Conservation (phyloP, 2,329 filamentous ascomycete species). For the Sclerotinia spermophila region DNA sequence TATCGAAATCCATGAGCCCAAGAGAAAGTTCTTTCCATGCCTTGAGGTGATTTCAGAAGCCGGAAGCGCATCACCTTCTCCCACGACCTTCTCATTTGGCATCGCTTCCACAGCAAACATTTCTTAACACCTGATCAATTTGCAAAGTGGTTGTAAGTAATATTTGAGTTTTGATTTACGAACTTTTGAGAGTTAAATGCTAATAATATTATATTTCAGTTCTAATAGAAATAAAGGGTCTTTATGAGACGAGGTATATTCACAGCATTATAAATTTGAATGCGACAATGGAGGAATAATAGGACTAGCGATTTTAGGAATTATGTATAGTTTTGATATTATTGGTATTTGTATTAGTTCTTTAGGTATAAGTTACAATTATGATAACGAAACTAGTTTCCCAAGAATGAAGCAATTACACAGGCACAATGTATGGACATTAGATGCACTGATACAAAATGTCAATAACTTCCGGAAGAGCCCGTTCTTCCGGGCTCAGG, state of each 20-base stretch:
- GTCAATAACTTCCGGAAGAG: too few species aligned
- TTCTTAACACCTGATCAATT: not conserved
- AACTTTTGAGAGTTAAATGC: not conserved
- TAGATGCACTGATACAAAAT: too few species aligned
- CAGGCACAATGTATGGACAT: too few species aligned
- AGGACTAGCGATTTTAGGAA: not conserved
- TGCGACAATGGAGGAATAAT: too few species aligned
- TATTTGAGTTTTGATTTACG: fast-evolving
- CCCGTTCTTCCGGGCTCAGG: too few species aligned
- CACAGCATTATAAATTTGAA: not conserved
- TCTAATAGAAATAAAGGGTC: not conserved
- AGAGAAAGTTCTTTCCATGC: not conserved
- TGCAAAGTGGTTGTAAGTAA: not conserved
- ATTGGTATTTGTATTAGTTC: too few species aligned
- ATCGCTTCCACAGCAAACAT: not conserved
- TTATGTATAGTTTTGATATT: too few species aligned
- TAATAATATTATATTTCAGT: not conserved
- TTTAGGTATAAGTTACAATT: not conserved
- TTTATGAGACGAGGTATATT: not conserved
- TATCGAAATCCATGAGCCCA: not conserved
- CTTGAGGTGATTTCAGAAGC: not conserved
- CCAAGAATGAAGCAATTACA: too few species aligned
- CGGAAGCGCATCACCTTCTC: not conserved
- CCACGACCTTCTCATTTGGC: not conserved
- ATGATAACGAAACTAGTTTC: too few species aligned